Evolutionary conservation across 148 eudicot genomes (phyloP).

Genomic region (Vaccinium vitisidaea): DNA sequence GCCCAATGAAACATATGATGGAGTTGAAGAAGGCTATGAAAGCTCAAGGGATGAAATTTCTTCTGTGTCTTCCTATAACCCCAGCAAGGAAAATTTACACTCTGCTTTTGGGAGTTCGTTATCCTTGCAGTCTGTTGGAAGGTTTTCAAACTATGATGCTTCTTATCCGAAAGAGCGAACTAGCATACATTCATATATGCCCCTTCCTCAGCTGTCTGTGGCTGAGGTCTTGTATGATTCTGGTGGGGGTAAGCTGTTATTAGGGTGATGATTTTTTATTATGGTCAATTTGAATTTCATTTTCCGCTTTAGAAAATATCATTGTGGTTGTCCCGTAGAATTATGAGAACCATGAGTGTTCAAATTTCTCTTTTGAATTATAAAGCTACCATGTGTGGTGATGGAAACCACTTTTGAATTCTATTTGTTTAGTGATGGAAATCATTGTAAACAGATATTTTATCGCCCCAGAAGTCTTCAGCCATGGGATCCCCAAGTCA

Average conservation of each 20-base stretch:
- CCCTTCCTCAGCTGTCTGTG: constrained; percentile 50
- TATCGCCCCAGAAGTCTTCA: constrained; percentile 48
- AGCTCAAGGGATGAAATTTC: constrained; percentile 84
- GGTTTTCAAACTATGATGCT: constrained; percentile 61
- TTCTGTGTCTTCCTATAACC: constrained; percentile 89
- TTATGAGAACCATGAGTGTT: background rate
- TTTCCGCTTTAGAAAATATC: background rate
- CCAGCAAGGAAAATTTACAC: constrained; percentile 57
- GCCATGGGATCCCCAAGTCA: constrained; percentile 43
- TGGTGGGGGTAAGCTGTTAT: constrained; percentile 52
- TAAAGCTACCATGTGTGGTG: background rate
- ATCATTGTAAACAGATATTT: constrained; percentile 40
- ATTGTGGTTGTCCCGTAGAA: background rate
- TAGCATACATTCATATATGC: constrained; percentile 43
- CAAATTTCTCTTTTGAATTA: background rate
- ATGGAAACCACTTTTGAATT: background rate
- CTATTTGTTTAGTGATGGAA: constrained; percentile 1
- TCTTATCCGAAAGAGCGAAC: constrained; percentile 56
- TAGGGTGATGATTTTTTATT: background rate
- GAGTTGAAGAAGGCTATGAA: constrained; percentile 86
- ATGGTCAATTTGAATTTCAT: background rate
- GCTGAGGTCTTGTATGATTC: constrained; percentile 80
- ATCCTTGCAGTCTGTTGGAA: constrained; percentile 70
- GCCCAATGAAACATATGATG: constrained; percentile 74
- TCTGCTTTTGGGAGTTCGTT: constrained; percentile 76